Conservation (phyloP, 495 filamentous ascomycete species). For the Podospora australis region DNA sequence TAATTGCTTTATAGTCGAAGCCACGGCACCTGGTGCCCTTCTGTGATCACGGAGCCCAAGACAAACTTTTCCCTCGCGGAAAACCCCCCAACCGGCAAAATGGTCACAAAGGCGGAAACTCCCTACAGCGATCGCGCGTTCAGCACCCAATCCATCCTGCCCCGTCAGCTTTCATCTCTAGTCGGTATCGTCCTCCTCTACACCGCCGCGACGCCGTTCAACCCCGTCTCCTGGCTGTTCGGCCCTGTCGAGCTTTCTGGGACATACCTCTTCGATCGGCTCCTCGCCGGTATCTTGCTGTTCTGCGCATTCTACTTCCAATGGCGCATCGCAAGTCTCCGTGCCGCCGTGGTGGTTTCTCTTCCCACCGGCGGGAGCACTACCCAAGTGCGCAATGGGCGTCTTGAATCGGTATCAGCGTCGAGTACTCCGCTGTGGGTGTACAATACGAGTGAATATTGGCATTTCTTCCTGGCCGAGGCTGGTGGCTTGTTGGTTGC, state of each 20-base stretch:
- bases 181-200: slow-evolving; percentile 13
- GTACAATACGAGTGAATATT: slow-evolving; percentile 8
- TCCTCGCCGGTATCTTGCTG: slow-evolving; percentile 12
- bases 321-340: slow-evolving; percentile 14
- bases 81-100: no score
- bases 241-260: background rate
- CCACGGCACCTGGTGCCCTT: no score
- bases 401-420: slow-evolving; percentile 1
- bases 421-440: background rate
- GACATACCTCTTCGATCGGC: slow-evolving; percentile 10
- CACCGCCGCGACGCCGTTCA: slow-evolving; percentile 16
- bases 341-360: slow-evolving; percentile 1
- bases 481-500: slow-evolving; percentile 3
- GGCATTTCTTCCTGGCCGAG: slow-evolving; percentile 9
- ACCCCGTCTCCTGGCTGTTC: slow-evolving; percentile 4
- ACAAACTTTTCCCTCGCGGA: no score
- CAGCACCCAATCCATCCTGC: background rate
- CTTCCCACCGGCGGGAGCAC: slow-evolving; percentile 3
- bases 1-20: no score
- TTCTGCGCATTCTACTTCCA: slow-evolving; percentile 19
- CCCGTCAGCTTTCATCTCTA: slow-evolving; percentile 10
- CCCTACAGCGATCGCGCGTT: no score
- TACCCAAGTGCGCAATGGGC: slow-evolving; percentile 5
- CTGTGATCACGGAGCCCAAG: no score
- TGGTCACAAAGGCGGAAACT: no score